A percentile compares a stretch with the other conserved stretches of the same genome.
Evolutionary conservation across 2,329 filamentous ascomycete genomes (phyloP).

Genomic region (Pleurostoma richardsiae): DNA sequence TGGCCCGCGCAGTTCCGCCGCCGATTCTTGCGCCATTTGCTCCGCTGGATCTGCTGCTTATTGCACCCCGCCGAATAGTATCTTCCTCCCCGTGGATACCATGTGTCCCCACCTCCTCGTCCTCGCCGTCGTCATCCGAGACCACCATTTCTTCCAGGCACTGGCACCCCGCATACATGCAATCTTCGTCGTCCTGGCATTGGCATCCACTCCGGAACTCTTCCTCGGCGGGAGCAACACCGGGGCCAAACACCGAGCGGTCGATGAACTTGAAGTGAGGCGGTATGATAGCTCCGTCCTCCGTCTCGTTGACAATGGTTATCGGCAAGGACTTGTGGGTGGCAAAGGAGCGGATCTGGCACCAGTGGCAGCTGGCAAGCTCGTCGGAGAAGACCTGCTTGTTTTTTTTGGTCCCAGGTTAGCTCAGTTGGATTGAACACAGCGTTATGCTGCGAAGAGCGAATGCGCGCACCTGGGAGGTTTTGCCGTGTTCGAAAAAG

Average conservation of each 20-base stretch:
- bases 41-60: constrained; percentile 7
- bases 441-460: too few species aligned
- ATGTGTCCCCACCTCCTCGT: constrained; percentile 41
- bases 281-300: constrained; percentile 47
- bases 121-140: constrained; percentile 53
- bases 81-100: constrained; percentile 21
- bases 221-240: constrained; percentile 53
- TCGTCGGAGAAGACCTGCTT: neutral
- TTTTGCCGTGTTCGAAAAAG: constrained; percentile 43
- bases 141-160: constrained; percentile 55
- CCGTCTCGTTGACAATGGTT: constrained; percentile 59
- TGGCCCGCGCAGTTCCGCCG: too few species aligned
- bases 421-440: too few species aligned
- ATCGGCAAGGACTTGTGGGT: constrained; percentile 47
- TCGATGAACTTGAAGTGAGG: constrained; percentile 66
- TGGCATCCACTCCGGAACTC: constrained; percentile 66
- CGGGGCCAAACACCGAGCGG: constrained; percentile 51
- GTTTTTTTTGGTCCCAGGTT: neutral
- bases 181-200: constrained; percentile 57
- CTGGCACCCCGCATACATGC: constrained; percentile 62
- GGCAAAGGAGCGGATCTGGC: constrained; percentile 52
- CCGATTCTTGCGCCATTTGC: too few species aligned
- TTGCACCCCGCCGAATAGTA: neutral
- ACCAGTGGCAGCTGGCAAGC: constrained; percentile 48
- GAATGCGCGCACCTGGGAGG: constrained; percentile 14